Percentiles rank a stretch among this genome's conserved stretches.
Evolutionary conservation across 2,329 filamentous ascomycete species (phyloP).

Genomic region (Tothia fuscella): DNA sequence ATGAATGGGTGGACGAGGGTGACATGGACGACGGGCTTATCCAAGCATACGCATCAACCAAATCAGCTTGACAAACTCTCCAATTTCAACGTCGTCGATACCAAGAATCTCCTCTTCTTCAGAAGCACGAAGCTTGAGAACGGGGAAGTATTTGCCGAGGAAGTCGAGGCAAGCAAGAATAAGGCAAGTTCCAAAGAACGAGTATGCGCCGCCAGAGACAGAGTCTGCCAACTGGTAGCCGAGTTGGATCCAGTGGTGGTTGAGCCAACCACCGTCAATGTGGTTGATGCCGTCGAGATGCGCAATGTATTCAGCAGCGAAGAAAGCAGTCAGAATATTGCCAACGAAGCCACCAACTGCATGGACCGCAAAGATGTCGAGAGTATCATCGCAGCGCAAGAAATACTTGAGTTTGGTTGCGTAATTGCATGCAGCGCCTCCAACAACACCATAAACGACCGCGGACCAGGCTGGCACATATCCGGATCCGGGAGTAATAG

Average conservation of each 20-base stretch:
- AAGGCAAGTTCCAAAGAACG: constrained; percentile 63
- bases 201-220: constrained; percentile 62
- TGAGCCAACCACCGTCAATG: constrained; percentile 70
- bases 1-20: background rate
- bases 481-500: constrained; percentile 79
- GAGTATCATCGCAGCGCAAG: constrained; percentile 66
- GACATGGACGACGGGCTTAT: background rate
- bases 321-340: constrained; percentile 69
- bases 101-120: constrained; percentile 74
- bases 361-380: constrained; percentile 83
- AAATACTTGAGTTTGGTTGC: constrained; percentile 85
- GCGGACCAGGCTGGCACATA: constrained; percentile 79
- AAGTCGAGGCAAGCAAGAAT: constrained; percentile 52
- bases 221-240: constrained; percentile 78
- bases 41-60: background rate
- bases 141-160: constrained; percentile 66
- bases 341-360: constrained; percentile 67
- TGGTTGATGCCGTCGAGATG: constrained; percentile 58
- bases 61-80: constrained; percentile 62
- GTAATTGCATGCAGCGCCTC: constrained; percentile 72
- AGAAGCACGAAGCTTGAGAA: constrained; percentile 58
- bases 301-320: constrained; percentile 76
- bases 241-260: constrained; percentile 72
- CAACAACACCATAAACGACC: constrained; percentile 64
- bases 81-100: constrained; percentile 82